Evolutionary conservation across 2,329 filamentous ascomycete genomes (phyloP), one percentile per base, ranked within the genome.

Genomic region (Fusarium hostae): DNA sequence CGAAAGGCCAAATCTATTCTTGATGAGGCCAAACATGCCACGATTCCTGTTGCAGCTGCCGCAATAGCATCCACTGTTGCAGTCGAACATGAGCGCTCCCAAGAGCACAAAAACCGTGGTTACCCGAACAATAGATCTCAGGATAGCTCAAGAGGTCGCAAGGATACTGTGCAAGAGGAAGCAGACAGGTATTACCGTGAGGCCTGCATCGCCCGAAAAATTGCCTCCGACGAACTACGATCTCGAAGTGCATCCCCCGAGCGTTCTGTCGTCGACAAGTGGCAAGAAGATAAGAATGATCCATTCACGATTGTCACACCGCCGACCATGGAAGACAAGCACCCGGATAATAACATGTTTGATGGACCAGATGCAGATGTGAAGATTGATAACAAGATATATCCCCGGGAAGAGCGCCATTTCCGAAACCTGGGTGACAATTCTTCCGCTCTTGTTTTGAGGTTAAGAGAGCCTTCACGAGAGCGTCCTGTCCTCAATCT

Each of bases 281-380:
- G 86, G 78, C 81, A 85, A 32, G 77, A 79, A 7, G 75, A 77
- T 48, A 79, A 79, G 5, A 75, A 83, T 12, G 76, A 78, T 37
- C 59, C 81, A n/a, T 76, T 84, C 48, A 82, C 82, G 52, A 87
- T 90, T 62, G 84, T 87, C 57, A 87, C 87, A 4, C 88, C 89
- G 15, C 88, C 88, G 24, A 84, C 84, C 63, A 85, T 86, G 82
- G 82, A 85, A 35, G 79, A 82, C 9, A 78, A 76, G 61, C 79
- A 82, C 13, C 71, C 68, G 7, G 82, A 83, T 43, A 86, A 86
- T 78, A 85, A 83, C 59, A 84, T 79, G 12, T 91, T 87, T 62
- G 87, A 86, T 68, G 86, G 80, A 11, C 89, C 89, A 4, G 84
- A 91, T 74, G 89, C 89, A n/a, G 89, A 91, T 77, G 88, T 91